Percentiles rank a stretch among this genome's conserved stretches.
phyloP scores from a whole-genome alignment of 2,329 filamentous ascomycete species.

The Endoconidiophora polonica region DNA sequence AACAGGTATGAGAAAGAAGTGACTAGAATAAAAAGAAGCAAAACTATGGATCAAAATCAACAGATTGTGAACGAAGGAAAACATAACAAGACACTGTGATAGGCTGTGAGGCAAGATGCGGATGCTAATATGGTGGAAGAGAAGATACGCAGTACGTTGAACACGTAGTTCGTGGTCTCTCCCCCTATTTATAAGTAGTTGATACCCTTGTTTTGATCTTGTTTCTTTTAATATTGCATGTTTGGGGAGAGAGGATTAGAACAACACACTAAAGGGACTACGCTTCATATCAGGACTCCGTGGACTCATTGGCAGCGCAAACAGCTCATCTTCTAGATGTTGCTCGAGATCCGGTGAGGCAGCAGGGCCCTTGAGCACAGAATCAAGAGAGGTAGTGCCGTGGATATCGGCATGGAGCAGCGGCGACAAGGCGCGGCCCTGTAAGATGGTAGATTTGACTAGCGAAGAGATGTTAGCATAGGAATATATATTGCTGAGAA shows the following conservation, averaged over 20 bases:
- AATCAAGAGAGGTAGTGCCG: constrained; percentile 9
- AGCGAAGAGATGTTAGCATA: constrained; percentile 1
- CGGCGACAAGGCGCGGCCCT: constrained; percentile 12
- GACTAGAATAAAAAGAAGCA: not conserved
- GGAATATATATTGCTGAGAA: not conserved
- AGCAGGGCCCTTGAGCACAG: constrained; percentile 5
- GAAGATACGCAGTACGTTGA: not conserved
- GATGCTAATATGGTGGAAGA: not conserved
- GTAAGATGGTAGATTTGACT: constrained; percentile 12
- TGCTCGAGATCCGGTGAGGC: not conserved
- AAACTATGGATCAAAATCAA: constrained; percentile 1
- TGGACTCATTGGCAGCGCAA: constrained; percentile 74
- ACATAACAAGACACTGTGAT: constrained; percentile 1
- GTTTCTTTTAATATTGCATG: constrained; percentile 2
- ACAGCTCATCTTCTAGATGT: constrained; percentile 57
- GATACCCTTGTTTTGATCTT: not conserved
- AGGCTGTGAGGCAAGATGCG: not conserved
- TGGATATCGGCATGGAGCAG: constrained; percentile 3
- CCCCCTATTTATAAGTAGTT: not conserved
- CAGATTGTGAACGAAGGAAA: not conserved
- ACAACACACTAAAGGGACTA: constrained; percentile 55
- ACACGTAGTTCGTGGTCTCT: not conserved
- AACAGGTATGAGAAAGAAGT: not conserved
- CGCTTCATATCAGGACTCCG: constrained; percentile 72
- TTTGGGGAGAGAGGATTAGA: constrained; percentile 4